Conservation (phyloP, 2,329 filamentous ascomycete species). For the Plenodomus lindquistii region DNA sequence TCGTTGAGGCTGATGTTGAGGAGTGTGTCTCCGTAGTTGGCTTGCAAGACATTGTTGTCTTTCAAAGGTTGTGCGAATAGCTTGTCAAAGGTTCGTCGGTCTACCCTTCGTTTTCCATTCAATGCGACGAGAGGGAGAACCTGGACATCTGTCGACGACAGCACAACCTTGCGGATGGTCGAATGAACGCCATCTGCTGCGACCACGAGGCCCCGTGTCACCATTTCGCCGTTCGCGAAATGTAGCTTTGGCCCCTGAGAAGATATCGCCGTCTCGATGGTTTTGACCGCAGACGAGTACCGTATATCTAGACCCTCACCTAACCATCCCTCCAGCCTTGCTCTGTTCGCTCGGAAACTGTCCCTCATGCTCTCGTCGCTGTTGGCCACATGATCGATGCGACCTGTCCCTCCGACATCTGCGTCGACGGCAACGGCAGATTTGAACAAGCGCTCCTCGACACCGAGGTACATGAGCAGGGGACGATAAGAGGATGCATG, state of each 20-base stretch:
- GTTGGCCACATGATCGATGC: conserved; percentile 9
- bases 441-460: conserved; percentile 39
- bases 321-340: conserved; percentile 41
- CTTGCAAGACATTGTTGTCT: conserved; percentile 28
- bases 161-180: conserved; percentile 27
- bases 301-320: conserved; percentile 42
- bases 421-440: conserved; percentile 38
- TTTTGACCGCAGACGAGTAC: conserved; percentile 34
- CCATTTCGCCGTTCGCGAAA: conserved; percentile 15
- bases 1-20: conserved; percentile 41
- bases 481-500: conserved; percentile 36
- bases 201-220: conserved; percentile 27
- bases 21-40: conserved; percentile 19
- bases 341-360: conserved; percentile 43
- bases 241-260: conserved; percentile 1
- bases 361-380: conserved; percentile 1
- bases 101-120: conserved; percentile 25
- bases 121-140: conserved; percentile 46
- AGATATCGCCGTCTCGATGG: conserved; percentile 7
- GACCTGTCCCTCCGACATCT: conserved; percentile 27
- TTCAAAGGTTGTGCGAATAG: conserved; percentile 17
- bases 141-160: conserved; percentile 25
- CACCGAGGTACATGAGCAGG: conserved; percentile 35
- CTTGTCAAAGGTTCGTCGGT: conserved; percentile 24
- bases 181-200: conserved; percentile 48